phyloP scores from a whole-genome alignment of 139 green algal species.

The Chlorella vulgaris region DNA sequence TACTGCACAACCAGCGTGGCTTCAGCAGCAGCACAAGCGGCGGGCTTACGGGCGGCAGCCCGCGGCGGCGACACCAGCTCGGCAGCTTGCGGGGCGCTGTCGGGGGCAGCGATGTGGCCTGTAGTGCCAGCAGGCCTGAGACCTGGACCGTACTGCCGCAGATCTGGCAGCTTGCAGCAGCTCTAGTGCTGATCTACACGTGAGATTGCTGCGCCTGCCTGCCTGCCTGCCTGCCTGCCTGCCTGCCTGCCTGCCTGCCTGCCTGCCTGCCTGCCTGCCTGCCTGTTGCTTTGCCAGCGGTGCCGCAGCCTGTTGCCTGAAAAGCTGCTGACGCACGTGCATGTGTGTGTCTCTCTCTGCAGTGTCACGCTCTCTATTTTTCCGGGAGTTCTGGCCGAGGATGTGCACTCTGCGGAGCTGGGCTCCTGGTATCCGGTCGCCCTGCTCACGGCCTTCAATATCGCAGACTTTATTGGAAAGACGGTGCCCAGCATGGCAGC shows the following conservation, averaged over 20 bases:
- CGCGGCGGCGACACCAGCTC: background rate
- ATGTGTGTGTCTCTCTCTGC: background rate
- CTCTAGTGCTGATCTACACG: slow-evolving; percentile 15
- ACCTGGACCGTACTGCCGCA: background rate
- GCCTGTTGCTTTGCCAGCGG: too few species aligned
- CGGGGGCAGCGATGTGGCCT: background rate
- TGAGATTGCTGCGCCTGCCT: background rate
- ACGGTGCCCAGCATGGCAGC: slow-evolving; percentile 32
- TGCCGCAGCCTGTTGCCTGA: background rate
- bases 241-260: background rate
- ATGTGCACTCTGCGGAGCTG: slow-evolving; percentile 67
- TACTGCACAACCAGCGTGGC: too few species aligned
- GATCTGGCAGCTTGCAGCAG: slow-evolving; percentile 3
- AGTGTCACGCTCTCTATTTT: slow-evolving; percentile 86
- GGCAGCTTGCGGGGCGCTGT: background rate
- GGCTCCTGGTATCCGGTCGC: slow-evolving; percentile 88
- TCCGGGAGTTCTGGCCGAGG: slow-evolving; percentile 87
- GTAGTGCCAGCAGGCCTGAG: background rate
- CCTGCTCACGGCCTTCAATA: slow-evolving; percentile 81
- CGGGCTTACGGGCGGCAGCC: too few species aligned
- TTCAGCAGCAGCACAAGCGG: too few species aligned
- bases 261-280: background rate
- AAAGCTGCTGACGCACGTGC: background rate
- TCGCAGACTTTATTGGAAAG: slow-evolving; percentile 75
- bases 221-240: background rate